A percentile compares a stretch with the other conserved stretches of the same genome.
These are phyloP conservation scores for Calophaca sinica DNA, from an alignment of 306 rosid species.

Conservation along the genomic window DNA sequence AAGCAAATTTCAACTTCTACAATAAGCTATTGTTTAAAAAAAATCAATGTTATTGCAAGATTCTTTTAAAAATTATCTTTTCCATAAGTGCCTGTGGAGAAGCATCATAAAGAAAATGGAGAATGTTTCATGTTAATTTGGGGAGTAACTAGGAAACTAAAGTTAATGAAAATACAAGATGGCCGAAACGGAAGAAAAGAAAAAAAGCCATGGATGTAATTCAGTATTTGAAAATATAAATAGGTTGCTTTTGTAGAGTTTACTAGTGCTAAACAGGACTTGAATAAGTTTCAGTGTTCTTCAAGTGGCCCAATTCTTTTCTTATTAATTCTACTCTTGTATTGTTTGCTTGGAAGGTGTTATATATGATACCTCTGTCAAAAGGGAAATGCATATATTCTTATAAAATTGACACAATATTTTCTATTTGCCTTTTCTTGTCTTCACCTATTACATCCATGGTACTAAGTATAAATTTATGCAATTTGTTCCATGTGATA, in stretches of 20 bases:
- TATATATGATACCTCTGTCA: constrained; percentile 16
- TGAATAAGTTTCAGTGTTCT: constrained; percentile 7
- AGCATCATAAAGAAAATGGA: constrained; percentile 16
- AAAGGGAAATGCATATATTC: constrained; percentile 21
- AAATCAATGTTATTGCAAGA: background rate
- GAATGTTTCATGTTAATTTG: constrained; percentile 21
- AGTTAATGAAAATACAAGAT: background rate
- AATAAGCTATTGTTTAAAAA: background rate
- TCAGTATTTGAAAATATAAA: constrained; percentile 15
- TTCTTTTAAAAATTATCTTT: background rate
- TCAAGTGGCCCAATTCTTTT: constrained; percentile 14
- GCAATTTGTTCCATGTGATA: constrained; percentile 45
- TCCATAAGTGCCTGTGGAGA: constrained; percentile 1
- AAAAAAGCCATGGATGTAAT: background rate
- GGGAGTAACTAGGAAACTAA: constrained; percentile 19
- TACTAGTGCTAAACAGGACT: constrained; percentile 13
- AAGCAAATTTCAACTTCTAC: constrained; percentile 4
- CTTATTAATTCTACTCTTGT: constrained; percentile 10
- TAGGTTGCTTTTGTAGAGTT: constrained; percentile 27
- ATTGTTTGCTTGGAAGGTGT: constrained; percentile 26
- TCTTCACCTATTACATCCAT: constrained; percentile 5
- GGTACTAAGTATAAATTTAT: constrained; percentile 23
- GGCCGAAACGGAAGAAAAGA: background rate
- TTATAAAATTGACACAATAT: constrained; percentile 8
- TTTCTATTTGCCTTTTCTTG: constrained; percentile 39